A percentile compares a stretch with the other conserved stretches of the same genome.
Evolutionary conservation across 2,329 filamentous ascomycete genomes (phyloP).

Genomic region (Penicillium sp.): DNA sequence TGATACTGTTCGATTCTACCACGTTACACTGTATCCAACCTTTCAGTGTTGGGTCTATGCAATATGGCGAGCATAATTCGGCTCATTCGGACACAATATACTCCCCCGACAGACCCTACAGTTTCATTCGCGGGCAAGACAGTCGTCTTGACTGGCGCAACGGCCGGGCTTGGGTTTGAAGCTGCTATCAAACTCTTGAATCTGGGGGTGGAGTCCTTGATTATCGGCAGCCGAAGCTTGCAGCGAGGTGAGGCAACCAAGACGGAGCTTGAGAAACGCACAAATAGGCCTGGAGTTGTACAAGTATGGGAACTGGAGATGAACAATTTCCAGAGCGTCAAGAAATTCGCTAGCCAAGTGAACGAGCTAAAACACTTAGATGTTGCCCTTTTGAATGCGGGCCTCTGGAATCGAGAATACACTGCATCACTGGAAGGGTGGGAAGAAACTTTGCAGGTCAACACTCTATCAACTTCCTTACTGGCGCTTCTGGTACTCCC

Average conservation of each 20-base stretch:
- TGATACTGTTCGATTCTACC: not conserved
- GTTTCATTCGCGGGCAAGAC: slow-evolving; percentile 52
- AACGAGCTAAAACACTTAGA: slow-evolving; percentile 49
- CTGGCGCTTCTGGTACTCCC: slow-evolving; percentile 59
- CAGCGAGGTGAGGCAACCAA: slow-evolving; percentile 51
- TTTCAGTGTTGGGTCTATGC: slow-evolving; percentile 4
- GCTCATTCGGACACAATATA: slow-evolving; percentile 38
- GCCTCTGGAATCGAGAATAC: slow-evolving; percentile 47
- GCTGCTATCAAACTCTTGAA: slow-evolving; percentile 54
- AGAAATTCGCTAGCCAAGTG: slow-evolving; percentile 46
- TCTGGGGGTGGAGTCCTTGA: slow-evolving; percentile 48
- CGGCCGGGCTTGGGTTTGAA: slow-evolving; percentile 56
- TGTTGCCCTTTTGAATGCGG: slow-evolving; percentile 53
- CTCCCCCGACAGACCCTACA: slow-evolving; percentile 42
- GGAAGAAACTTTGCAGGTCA: slow-evolving; percentile 62
- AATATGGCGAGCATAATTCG: slow-evolving; percentile 36
- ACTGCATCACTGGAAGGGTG: slow-evolving; percentile 49
- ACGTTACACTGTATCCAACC: not conserved
- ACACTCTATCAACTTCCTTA: slow-evolving; percentile 61
- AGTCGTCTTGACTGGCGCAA: slow-evolving; percentile 57
- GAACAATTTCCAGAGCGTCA: slow-evolving; percentile 51
- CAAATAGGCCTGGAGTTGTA: slow-evolving; percentile 40
- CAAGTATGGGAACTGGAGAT: slow-evolving; percentile 55
- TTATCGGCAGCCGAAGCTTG: slow-evolving; percentile 52
- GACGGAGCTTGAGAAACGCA: slow-evolving; percentile 40